Conservation (phyloP, 2,329 filamentous ascomycete genomes). For the Cercospora canescens region DNA sequence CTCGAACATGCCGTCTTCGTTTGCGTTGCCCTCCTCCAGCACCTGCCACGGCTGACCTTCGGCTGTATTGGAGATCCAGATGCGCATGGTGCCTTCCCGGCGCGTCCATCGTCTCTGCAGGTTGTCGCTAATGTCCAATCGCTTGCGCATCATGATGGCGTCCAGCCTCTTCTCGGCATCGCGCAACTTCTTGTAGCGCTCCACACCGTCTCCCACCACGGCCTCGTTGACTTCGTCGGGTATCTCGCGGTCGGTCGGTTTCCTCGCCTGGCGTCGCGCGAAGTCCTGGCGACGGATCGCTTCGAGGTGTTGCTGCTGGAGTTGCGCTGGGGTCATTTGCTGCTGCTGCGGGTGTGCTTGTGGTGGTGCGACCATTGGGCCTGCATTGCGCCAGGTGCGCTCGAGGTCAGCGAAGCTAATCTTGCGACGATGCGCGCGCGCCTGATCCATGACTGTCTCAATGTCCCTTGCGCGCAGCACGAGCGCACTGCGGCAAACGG, state of each 20-base stretch:
- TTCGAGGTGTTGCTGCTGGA: constrained; percentile 48
- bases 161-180: constrained; percentile 87
- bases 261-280: constrained; percentile 76
- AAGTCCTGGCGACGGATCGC: constrained; percentile 50
- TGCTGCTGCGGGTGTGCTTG: constrained; percentile 30
- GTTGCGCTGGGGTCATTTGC: constrained; percentile 53
- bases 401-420: constrained; percentile 52
- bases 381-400: constrained; percentile 47
- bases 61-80: constrained; percentile 94
- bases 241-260: constrained; percentile 92
- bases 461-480: not conserved
- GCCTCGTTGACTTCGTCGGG: constrained; percentile 80
- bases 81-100: constrained; percentile 73
- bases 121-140: constrained; percentile 84
- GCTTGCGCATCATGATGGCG: constrained; percentile 90
- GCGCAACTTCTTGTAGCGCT: constrained; percentile 79
- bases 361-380: constrained; percentile 41
- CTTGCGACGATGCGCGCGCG: constrained; percentile 38
- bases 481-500: not conserved
- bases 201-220: constrained; percentile 77
- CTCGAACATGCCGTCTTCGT: constrained; percentile 72
- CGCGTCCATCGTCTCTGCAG: constrained; percentile 59
- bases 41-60: constrained; percentile 94
- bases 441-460: constrained; percentile 19
- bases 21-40: constrained; percentile 46